These are phyloP conservation scores for Periconia sp. DNA, from an alignment of 2,329 filamentous ascomycete species.

Conservation along the genomic window DNA sequence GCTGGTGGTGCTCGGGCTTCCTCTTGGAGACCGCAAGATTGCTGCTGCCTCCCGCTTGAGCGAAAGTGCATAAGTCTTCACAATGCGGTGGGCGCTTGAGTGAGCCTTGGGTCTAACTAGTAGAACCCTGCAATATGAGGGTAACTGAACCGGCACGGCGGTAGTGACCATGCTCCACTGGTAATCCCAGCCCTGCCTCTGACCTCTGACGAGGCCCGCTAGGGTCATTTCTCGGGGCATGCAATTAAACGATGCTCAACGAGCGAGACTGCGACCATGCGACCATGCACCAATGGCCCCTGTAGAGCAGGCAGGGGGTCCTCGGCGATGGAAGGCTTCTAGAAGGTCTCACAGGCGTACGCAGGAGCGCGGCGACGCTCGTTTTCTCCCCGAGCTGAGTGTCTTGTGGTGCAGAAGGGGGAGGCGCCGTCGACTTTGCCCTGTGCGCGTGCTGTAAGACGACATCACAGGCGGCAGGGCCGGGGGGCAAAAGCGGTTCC, in stretches of 20 bases:
- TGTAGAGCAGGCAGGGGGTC: slow-evolving; percentile 16
- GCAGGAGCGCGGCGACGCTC: neutral
- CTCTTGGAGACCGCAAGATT: slow-evolving; percentile 30
- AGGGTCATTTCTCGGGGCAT: slow-evolving; percentile 24
- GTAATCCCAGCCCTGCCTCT: slow-evolving; percentile 30
- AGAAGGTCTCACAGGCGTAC: slow-evolving; percentile 12
- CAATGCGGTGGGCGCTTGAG: slow-evolving; percentile 40
- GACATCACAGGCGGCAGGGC: slow-evolving; percentile 32
- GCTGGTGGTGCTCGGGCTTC: slow-evolving; percentile 30
- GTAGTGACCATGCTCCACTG: slow-evolving; percentile 33
- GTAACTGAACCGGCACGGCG: slow-evolving; percentile 34
- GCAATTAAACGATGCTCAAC: slow-evolving; percentile 24
- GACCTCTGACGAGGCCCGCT: slow-evolving; percentile 29
- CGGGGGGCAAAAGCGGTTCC: slow-evolving; percentile 13
- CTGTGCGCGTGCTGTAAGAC: slow-evolving; percentile 25
- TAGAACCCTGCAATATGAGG: slow-evolving; percentile 28
- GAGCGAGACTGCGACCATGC: slow-evolving; percentile 19
- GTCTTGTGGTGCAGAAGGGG: slow-evolving; percentile 7
- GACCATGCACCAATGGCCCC: slow-evolving; percentile 17
- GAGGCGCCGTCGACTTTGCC: slow-evolving; percentile 6
- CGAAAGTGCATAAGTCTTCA: slow-evolving; percentile 41
- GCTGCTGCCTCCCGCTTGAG: slow-evolving; percentile 31
- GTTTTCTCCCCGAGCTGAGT: slow-evolving; percentile 10
- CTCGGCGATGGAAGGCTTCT: slow-evolving; percentile 22
- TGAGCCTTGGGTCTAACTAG: slow-evolving; percentile 41